Conservation (phyloP, 2,329 filamentous ascomycete species). For the Myriangium duriaei region DNA sequence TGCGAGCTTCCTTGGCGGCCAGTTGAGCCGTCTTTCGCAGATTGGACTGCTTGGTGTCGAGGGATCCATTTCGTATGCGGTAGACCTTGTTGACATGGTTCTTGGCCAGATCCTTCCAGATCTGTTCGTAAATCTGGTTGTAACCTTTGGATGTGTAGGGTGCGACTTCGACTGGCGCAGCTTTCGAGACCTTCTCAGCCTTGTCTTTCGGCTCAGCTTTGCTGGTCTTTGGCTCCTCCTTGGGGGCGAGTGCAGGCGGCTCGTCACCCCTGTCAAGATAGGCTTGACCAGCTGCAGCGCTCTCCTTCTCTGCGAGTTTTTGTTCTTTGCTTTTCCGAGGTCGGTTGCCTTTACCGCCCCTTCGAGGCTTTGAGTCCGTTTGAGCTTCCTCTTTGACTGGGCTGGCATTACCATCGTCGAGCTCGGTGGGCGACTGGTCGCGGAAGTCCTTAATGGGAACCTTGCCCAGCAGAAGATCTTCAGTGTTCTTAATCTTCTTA, state of each 20-base stretch:
- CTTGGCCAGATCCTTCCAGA: constrained; percentile 85
- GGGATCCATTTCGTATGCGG: constrained; percentile 75
- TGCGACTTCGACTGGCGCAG: constrained; percentile 35
- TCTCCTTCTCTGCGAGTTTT: constrained; percentile 57
- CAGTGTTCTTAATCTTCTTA: constrained; percentile 86
- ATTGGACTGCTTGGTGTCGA: constrained; percentile 82
- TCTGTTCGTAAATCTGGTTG: constrained; percentile 94
- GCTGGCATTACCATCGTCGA: constrained; percentile 23
- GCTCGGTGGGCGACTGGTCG: constrained; percentile 45
- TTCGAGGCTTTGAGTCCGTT: constrained; percentile 47
- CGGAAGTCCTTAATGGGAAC: constrained; percentile 61
- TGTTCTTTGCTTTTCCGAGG: constrained; percentile 79
- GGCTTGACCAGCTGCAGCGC: constrained; percentile 77
- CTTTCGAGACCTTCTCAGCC: constrained; percentile 37
- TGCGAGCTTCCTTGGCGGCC: constrained; percentile 89
- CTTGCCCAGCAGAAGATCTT: constrained; percentile 73
- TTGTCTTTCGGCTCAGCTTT: constrained; percentile 20
- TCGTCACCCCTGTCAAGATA: constrained; percentile 70
- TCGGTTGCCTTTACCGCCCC: constrained; percentile 28
- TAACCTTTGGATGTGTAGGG: constrained; percentile 71
- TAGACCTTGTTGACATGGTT: constrained; percentile 90
- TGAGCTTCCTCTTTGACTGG: constrained; percentile 76
- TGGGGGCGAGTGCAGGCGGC: constrained; percentile 47
- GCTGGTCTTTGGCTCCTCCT: constrained; percentile 35
- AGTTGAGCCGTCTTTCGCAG: constrained; percentile 94